Conservation (phyloP, 148 eudicot species). For the Rheum nobile region DNA sequence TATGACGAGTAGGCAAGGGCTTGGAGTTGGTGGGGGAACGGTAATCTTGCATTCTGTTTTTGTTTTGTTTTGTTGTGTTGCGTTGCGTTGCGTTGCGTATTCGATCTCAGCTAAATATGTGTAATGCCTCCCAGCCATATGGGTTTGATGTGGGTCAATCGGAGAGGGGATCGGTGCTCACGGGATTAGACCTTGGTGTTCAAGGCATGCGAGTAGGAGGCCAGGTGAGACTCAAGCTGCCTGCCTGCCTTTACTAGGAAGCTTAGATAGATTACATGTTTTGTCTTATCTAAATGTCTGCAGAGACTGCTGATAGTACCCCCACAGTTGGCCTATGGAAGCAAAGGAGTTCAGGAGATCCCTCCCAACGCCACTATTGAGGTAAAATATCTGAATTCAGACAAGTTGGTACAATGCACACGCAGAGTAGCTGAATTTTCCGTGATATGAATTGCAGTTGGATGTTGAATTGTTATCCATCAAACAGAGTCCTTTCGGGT, state of each 20-base stretch:
- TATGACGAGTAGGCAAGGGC: conserved; percentile 96
- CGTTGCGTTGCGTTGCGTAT: background rate
- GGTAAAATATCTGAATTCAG: conserved; percentile 23
- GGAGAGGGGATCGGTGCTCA: conserved; percentile 75
- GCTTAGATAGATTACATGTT: background rate
- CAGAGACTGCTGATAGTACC: conserved; percentile 81
- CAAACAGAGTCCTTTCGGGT: conserved; percentile 77
- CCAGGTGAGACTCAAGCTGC: conserved; percentile 43
- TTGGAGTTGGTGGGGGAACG: conserved; percentile 96
- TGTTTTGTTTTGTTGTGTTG: background rate
- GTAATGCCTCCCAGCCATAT: conserved; percentile 47
- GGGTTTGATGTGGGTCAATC: conserved; percentile 96
- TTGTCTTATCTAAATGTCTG: conserved; percentile 4
- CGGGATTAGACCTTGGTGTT: conserved; percentile 84
- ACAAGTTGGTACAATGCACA: too few species aligned
- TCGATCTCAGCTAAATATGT: too few species aligned
- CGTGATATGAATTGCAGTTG: conserved; percentile 34
- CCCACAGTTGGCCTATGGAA: conserved; percentile 93
- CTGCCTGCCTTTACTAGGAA: background rate
- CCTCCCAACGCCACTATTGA: conserved; percentile 95
- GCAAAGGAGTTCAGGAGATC: conserved; percentile 94
- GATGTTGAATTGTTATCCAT: conserved; percentile 65
- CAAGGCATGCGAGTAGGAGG: conserved; percentile 96
- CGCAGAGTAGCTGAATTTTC: background rate
- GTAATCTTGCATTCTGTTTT: conserved; percentile 27